Evolutionary conservation across 176 grass and related monocot species (phyloP), one percentile per base, ranked within the genome.

Genomic region (Aegilops umbellulata): DNA sequence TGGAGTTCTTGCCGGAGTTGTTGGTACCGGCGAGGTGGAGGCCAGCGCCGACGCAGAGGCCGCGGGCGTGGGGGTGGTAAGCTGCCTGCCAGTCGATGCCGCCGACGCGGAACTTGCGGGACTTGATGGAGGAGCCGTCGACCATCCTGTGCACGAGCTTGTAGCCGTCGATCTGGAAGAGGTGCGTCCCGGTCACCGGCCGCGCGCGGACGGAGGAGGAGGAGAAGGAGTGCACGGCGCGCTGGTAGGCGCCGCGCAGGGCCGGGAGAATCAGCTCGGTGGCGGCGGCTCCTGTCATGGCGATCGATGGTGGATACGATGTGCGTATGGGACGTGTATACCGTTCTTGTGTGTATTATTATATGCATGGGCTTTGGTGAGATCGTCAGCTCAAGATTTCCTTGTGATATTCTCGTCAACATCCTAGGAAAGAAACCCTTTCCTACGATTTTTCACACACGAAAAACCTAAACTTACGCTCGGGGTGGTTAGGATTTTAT

Each of bases 121-220:
- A 81, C 10, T 2, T 4, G 63, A 81, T 9, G 26, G 17, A 7
- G 67, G 19, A 51, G 6, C 0, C 1, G 10, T 13, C 25, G 15
- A 81, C 25, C 38, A 81, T 49, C 62, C 17, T 27, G n/a, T 31
- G 4, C 9, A 31, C 41, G 10, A 42, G 15, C 2, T 20, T 67
- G 42, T 23, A 51, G 63, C 79, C 79, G 6, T 81, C 41, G 79
- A 81, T 81, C 39, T 27, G 26, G 41, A 81, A 47, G 10, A 81
- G 25, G 63, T 81, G 79, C 1, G 41, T n/a, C 24, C 79, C 79
- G 4, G 17, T 49, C 10, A n/a, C 19, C 42, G 6, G 62, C 25
- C 41, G 26, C 1, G 41, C 41, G 9, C 26, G 42, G 63, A 46
- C 9, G 11, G 63, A 68, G 26, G 63, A n/a, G 31, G 63, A 67